Conservation (phyloP, 441 rosid species). For the Jatropha multifida region DNA sequence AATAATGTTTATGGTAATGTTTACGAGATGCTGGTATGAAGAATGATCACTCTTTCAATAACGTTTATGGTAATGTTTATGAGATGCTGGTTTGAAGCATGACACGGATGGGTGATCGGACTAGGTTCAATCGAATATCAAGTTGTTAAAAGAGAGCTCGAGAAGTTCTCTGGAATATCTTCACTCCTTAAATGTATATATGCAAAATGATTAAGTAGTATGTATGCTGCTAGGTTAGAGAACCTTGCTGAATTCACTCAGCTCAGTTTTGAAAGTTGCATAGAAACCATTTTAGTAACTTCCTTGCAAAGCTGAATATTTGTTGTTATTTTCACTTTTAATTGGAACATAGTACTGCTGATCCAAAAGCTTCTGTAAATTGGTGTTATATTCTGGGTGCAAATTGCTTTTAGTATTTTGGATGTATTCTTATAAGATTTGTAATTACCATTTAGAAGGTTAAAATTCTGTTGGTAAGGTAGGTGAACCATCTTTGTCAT, state of each 20-base stretch:
- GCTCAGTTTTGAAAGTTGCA: conserved; percentile 34
- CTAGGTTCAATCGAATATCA: neutral
- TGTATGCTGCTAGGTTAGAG: neutral
- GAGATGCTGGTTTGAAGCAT: neutral
- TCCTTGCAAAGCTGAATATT: too few species aligned
- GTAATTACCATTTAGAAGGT: too few species aligned
- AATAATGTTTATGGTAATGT: too few species aligned
- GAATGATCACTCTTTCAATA: neutral
- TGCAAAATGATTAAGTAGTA: neutral
- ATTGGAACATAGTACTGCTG: neutral
- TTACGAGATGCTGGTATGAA: too few species aligned
- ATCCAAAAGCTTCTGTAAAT: neutral
- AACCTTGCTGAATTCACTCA: conserved; percentile 17
- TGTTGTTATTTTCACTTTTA: neutral
- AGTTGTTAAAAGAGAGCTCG: conserved; percentile 8
- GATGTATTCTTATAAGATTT: too few species aligned
- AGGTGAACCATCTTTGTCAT: too few species aligned
- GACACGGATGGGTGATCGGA: neutral
- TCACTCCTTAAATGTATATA: neutral
- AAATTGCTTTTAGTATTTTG: neutral
- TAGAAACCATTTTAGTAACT: neutral
- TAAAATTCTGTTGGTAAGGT: too few species aligned
- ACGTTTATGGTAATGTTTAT: neutral
- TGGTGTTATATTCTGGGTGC: neutral
- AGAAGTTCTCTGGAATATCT: neutral